These are phyloP conservation scores for Babesia bigemina DNA, from an alignment of 169 alveolate species.

Conservation along the genomic window DNA sequence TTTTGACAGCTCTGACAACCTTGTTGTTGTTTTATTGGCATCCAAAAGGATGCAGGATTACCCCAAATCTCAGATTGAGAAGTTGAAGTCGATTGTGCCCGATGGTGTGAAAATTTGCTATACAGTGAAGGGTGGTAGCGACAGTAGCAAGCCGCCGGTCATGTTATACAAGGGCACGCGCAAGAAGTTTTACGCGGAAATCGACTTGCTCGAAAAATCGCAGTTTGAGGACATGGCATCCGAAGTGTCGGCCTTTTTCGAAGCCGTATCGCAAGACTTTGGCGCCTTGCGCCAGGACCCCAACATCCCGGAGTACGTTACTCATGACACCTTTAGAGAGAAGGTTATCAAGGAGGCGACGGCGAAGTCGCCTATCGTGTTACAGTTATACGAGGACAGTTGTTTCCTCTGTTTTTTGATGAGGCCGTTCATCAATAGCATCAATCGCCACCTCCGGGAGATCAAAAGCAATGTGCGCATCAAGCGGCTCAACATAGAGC, in stretches of 20 bases:
- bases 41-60: neutral
- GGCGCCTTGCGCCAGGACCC: constrained; percentile 12
- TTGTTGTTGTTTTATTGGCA: constrained; percentile 47
- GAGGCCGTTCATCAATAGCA: constrained; percentile 74
- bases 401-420: constrained; percentile 77
- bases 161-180: constrained; percentile 69
- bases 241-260: constrained; percentile 46
- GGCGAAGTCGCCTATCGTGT: constrained; percentile 33
- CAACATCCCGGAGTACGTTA: constrained; percentile 49
- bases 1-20: constrained; percentile 51
- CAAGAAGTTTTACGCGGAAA: constrained; percentile 43
- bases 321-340: constrained; percentile 41
- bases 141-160: constrained; percentile 11
- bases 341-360: constrained; percentile 43
- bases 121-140: constrained; percentile 50
- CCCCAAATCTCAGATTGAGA: constrained; percentile 31
- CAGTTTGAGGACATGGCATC: constrained; percentile 11
- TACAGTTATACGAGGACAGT: constrained; percentile 68
- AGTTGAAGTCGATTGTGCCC: constrained; percentile 36
- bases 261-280: constrained; percentile 59
- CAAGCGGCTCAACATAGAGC: constrained; percentile 70
- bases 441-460: constrained; percentile 42
- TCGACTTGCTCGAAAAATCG: constrained; percentile 32
- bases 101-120: constrained; percentile 44
- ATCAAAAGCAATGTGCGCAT: constrained; percentile 60